These are phyloP conservation scores for Wickerhamomyces alni DNA, from an alignment of 805 yeast genomes.

Conservation along the genomic window DNA sequence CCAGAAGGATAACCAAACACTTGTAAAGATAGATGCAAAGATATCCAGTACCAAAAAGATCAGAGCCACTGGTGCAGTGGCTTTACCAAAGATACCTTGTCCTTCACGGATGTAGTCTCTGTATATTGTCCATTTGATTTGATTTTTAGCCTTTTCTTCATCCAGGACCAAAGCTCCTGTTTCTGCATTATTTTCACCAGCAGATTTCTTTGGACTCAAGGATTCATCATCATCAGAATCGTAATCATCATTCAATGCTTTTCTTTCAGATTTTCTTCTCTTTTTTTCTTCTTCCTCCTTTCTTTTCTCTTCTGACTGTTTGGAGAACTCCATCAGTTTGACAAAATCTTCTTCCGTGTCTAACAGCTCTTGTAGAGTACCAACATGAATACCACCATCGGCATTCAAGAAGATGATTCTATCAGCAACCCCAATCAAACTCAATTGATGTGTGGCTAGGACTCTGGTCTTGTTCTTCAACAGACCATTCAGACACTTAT, in stretches of 20 bases:
- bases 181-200: constrained; percentile 11
- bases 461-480: constrained; percentile 52
- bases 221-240: constrained; percentile 17
- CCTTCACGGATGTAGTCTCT: constrained; percentile 46
- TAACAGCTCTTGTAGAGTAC: constrained; percentile 47
- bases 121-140: constrained; percentile 44
- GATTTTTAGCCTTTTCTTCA: constrained; percentile 57
- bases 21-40: constrained; percentile 52
- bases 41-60: constrained; percentile 29
- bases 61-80: constrained; percentile 26
- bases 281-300: constrained; percentile 11
- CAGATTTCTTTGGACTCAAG: constrained; percentile 14
- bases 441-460: constrained; percentile 73
- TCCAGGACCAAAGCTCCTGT: constrained; percentile 36
- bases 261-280: constrained; percentile 21
- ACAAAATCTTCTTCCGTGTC: constrained; percentile 36
- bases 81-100: constrained; percentile 38
- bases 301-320: constrained; percentile 23
- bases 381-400: constrained; percentile 51
- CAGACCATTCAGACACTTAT: constrained; percentile 49
- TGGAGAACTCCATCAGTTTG: constrained; percentile 39
- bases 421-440: constrained; percentile 58
- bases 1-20: constrained; percentile 87
- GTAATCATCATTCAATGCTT: neutral
- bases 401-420: constrained; percentile 57